Percentiles rank a stretch among this genome's conserved stretches.
Conservation (phyloP, 2,329 filamentous ascomycete genomes). For the Orbilia ellipsospora region DNA sequence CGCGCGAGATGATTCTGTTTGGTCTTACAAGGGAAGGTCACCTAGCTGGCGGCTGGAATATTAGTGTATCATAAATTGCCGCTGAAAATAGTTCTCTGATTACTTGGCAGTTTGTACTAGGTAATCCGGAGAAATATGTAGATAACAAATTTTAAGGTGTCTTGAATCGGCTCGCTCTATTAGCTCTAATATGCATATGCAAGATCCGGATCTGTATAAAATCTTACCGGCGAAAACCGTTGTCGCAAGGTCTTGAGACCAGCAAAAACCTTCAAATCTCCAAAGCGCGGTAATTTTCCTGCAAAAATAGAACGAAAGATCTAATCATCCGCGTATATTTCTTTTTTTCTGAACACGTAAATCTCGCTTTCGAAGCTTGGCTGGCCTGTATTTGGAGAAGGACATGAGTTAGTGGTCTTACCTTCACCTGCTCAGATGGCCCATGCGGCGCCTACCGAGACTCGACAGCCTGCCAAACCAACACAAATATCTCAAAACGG, state of each 20-base stretch:
- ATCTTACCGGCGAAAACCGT: too few relatives aligned
- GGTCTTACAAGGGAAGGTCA: neutral
- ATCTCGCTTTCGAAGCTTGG: conserved; percentile 16
- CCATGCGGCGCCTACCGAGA: conserved; percentile 43
- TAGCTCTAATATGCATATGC: neutral
- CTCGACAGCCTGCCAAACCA: conserved; percentile 3
- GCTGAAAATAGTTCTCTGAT: too few relatives aligned
- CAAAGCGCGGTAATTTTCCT: conserved; percentile 6
- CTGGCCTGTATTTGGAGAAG: conserved; percentile 15
- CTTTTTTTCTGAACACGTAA: neutral
- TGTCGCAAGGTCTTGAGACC: too few relatives aligned
- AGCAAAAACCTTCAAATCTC: too few relatives aligned
- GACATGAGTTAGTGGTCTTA: conserved; percentile 5
- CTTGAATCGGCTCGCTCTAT: too few relatives aligned
- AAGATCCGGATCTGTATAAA: neutral
- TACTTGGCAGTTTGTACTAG: too few relatives aligned
- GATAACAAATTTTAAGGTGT: too few relatives aligned
- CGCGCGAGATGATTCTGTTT: too few relatives aligned
- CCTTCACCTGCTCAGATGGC: conserved; percentile 1
- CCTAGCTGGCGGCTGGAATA: neutral
- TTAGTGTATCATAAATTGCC: too few relatives aligned
- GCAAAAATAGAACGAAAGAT: conserved; percentile 9
- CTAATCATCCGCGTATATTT: neutral
- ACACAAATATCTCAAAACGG: neutral
- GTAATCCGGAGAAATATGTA: too few relatives aligned